Evolutionary conservation across 176 grass and related monocot species (phyloP), one percentile per base, ranked within the genome.

Genomic region (Oryza australiensis): DNA sequence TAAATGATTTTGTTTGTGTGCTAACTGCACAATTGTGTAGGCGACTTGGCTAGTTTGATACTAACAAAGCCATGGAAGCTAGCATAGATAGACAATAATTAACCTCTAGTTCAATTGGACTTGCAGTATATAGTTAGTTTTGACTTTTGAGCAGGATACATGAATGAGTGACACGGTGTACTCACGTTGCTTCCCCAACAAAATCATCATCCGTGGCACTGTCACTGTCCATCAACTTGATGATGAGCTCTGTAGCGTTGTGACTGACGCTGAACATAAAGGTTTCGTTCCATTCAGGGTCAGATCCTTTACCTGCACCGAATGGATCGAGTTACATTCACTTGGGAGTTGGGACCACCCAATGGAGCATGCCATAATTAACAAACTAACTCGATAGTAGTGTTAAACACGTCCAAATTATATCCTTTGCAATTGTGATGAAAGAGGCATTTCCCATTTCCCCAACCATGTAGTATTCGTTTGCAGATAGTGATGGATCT

Each of bases 161-260:
- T 9, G 29, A 60, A 43, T 16, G 45, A 48, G 45, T 33, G 33
- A n/a, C n/a, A 81, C 0, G 13, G 41, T 37, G 46, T 69, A 87
- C 93, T 88, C 75, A 93, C 96, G 55, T 92, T 83, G 93, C 93
- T 85, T 93, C 89, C 27, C 93, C 93, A 42, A 99, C 75, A 65
- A 51, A 79, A 69, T 99, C 91, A 24, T 99, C 96, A 22, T 76
- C 53, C 7, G 89, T 85, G 70, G 89, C 80, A 64, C 26, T 27
- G 73, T 95, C 93, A 32, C 81, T 92, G 82, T 99, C 96, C 42
- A 93, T 62, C 12, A 99, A 82, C 84, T 92, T 95, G 85, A 99
- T 87, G 42, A 76, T 16, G 43, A 95, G 89, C 59, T 99, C 91
- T 14, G 46, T 3, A 24, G 86, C 80, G 48, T 32, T 68, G 22